Base-by-base conservation (phyloP, 768 basidiomycete genomes). In the Cystofilobasidium bisporidii region DNA sequence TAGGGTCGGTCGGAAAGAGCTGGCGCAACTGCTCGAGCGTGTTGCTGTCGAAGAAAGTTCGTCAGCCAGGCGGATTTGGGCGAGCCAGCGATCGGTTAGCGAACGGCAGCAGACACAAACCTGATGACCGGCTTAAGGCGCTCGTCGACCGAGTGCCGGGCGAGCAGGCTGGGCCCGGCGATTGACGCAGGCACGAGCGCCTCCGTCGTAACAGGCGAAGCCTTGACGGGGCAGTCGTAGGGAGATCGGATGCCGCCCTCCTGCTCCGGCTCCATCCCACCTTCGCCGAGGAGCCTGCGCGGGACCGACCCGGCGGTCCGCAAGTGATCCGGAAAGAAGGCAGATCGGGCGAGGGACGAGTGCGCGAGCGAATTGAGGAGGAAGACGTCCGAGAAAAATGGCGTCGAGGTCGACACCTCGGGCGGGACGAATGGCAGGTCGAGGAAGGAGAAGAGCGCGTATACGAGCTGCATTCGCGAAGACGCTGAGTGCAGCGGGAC, bases 381-480 rank as follows among this genome's bases (percentile, higher is more conserved):
- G 71, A 77, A 76, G 3, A 77, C 72, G 67, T 79, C 78, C 12
- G 61, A 72, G 2, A 72, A 71, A 48, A 75, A 74, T 0, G 75
- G 67, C 0, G 74, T 71, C n/a, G 73, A 73, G 8, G 78, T 76
- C 1, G 77, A 71, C 11, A 72, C 65, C 26, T 75, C 78, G 5
- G 76, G 76, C 12, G 76, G 77, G 4, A 72, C 64, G 63, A 79
- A 74, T 0, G 78, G 76, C 32, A 79, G 69, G 20, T 75, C 77
- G 33, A 79, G 72, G 71, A 78, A 79, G 26, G 73, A 72, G 61
- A 80, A 72, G 64, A 75, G 76, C 5, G 76, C 74, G 71, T 78
- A 78, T 30, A 77, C 68, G 56, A 79, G 73, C 53, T 79, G 76
- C 1, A 74, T 70, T 22, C 75, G 71, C 20, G 73, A 74, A 47